Percentiles rank a stretch among this genome's conserved stretches.
These are phyloP conservation scores for Paraphaeosphaeria sporulosa DNA, from an alignment of 2,329 filamentous ascomycete species.

Conservation along the genomic window DNA sequence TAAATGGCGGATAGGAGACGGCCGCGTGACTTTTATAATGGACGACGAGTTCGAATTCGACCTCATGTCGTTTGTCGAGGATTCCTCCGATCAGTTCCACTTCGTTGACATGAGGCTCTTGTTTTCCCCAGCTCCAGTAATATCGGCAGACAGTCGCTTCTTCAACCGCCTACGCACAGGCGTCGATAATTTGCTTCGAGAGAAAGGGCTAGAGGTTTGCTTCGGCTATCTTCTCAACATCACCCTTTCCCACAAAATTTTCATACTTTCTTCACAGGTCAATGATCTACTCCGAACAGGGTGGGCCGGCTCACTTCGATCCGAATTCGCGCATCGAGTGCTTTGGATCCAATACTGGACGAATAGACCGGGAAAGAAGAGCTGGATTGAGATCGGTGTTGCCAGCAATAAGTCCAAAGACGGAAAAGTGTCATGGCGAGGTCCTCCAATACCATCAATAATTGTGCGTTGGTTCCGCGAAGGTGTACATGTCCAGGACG, in stretches of 20 bases:
- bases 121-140: conserved; percentile 72
- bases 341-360: conserved; percentile 93
- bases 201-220: conserved; percentile 77
- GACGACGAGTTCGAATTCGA: conserved; percentile 90
- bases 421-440: conserved; percentile 45
- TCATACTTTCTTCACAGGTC: conserved; percentile 80
- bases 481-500: conserved; percentile 74
- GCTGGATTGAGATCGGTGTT: conserved; percentile 89
- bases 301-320: conserved; percentile 80
- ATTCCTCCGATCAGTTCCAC: conserved; percentile 83
- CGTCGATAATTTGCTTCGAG: conserved; percentile 74
- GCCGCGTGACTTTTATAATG: conserved; percentile 89
- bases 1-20: conserved; percentile 79
- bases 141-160: conserved; percentile 67
- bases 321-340: conserved; percentile 81
- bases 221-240: conserved; percentile 89
- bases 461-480: conserved; percentile 84
- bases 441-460: conserved; percentile 51
- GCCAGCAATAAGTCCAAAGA: conserved; percentile 64
- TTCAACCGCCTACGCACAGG: conserved; percentile 72
- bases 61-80: conserved; percentile 87
- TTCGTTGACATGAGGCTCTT: conserved; percentile 91
- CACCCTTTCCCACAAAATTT: conserved; percentile 88
- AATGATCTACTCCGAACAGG: conserved; percentile 70
- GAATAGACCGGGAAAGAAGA: conserved; percentile 74